Evolutionary conservation across 371 early-diverging fungal genomes (phyloP), one percentile per base, ranked within the genome.

Genomic region (Syncephalastrum sp.): DNA sequence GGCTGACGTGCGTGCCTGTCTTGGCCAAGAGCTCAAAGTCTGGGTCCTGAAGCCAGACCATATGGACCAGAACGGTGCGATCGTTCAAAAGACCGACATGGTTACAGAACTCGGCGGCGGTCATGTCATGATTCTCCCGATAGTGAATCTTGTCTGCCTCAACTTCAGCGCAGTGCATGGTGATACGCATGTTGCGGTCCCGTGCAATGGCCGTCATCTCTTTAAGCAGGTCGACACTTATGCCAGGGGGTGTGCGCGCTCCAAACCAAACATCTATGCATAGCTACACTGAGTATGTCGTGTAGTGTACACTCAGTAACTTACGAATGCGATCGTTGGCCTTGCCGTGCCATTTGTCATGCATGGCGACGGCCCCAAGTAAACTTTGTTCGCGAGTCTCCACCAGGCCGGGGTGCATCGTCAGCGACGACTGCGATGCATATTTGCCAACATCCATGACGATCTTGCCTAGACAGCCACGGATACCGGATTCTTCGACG

Each of bases 401-500:
- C 3, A 65, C 51, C 15, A 65, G 25, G 14, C 65, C 65, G 15
- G 57, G 57, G n/a, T 65, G 65, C 65, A 65, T 65, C 12, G 61
- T 33, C 33, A 51, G 57, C 12, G 65, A 57, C 6, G 55, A 33
- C 41, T 65, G 57, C 10, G 61, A 56, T 24, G 65, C 65, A 47
- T 65, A 65, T 13, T 56, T 65, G 61, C 65, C 65, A 16, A 66
- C 56, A n/a, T 66, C 62, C 67, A 66, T 61, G 41, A 61, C 61
- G 17, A 61, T 66, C 23, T 61, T 66, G 42, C 62, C 61, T 41
- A 62, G 15, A 24, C 63, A 61, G 45, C 55, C 67, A 29, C 61
- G 57, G 29, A 66, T 66, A 56, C 67, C 61, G 45, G 62, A 61
- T 47, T 61, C 61, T 44, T 61, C 59, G 19, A 65, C 65, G 3